A percentile compares a stretch with the other conserved stretches of the same genome.
Evolutionary conservation across 768 basidiomycete genomes (phyloP).

Genomic region (Phlebiopsis flavidoalba): DNA sequence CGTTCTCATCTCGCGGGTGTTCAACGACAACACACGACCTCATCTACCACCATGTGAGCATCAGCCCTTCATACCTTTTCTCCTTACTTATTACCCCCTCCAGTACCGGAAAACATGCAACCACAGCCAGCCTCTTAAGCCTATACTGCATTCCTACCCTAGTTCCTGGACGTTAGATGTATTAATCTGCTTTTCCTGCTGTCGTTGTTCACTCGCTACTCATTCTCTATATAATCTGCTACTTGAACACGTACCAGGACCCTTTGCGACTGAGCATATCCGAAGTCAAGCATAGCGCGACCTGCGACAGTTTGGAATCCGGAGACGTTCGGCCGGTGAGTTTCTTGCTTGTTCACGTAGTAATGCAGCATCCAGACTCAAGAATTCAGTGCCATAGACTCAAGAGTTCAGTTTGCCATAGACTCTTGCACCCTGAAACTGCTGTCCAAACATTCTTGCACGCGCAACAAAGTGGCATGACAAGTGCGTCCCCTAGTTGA

Average conservation of each 20-base stretch:
- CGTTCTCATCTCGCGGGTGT: slow-evolving; percentile 83
- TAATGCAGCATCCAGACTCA: too few species aligned
- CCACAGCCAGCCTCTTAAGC: slow-evolving; percentile 35
- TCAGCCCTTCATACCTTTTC: not conserved
- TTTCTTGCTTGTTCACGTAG: not conserved
- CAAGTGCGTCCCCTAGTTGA: slow-evolving; percentile 9
- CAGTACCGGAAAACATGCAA: slow-evolving; percentile 55
- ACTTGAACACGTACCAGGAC: not conserved
- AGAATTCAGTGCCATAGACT: too few species aligned
- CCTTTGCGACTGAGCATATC: not conserved
- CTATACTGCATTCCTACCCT: slow-evolving; percentile 20
- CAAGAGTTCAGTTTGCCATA: too few species aligned
- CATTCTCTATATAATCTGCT: slow-evolving; percentile 1
- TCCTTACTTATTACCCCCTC: not conserved
- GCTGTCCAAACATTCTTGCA: too few species aligned
- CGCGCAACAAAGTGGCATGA: too few species aligned
- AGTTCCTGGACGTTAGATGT: slow-evolving; percentile 39
- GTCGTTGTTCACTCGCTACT: slow-evolving; percentile 11
- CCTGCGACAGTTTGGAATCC: not conserved
- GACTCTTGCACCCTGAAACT: too few species aligned
- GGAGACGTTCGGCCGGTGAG: not conserved
- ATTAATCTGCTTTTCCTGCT: slow-evolving; percentile 21
- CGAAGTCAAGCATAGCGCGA: not conserved
- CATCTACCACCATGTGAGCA: slow-evolving; percentile 74
- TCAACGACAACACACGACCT: slow-evolving; percentile 78